Evolutionary conservation across 2,329 filamentous ascomycete genomes (phyloP).

Genomic region (Cercospora janseana): DNA sequence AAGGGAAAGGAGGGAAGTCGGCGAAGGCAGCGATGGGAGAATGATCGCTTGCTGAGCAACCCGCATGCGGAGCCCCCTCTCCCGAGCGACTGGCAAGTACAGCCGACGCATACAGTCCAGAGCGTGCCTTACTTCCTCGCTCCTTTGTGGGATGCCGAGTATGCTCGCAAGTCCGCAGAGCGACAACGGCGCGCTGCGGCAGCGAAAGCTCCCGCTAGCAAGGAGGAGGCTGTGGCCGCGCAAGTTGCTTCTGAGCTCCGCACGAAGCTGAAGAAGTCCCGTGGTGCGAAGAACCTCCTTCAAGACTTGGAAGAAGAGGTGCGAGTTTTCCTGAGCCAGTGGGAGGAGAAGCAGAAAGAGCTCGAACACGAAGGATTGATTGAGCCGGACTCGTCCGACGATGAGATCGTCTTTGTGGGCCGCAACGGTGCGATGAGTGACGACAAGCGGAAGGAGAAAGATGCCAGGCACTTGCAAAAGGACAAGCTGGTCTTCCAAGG

Average conservation of each 20-base stretch:
- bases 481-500: constrained; percentile 79
- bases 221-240: constrained; percentile 44
- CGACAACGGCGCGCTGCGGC: constrained; percentile 43
- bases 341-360: constrained; percentile 52
- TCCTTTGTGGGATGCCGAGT: constrained; percentile 71
- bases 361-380: constrained; percentile 48
- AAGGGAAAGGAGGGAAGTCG: constrained; percentile 90
- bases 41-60: constrained; percentile 83
- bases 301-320: constrained; percentile 84
- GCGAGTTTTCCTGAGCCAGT: constrained; percentile 66
- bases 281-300: constrained; percentile 75
- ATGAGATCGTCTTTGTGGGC: constrained; percentile 90
- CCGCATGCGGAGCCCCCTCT: constrained; percentile 81
- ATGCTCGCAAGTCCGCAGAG: constrained; percentile 36
- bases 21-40: constrained; percentile 88
- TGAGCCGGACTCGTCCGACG: constrained; percentile 61
- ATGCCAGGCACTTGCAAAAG: constrained; percentile 53
- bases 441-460: constrained; percentile 53
- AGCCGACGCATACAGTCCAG: constrained; percentile 75
- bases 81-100: constrained; percentile 77
- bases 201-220: constrained; percentile 52
- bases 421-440: constrained; percentile 64
- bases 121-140: constrained; percentile 86
- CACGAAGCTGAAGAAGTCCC: constrained; percentile 73
- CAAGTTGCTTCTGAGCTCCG: constrained; percentile 76